Evolutionary conservation across 177 flowering plant genomes (phyloP).

Genomic region (Telopea speciosissima): DNA sequence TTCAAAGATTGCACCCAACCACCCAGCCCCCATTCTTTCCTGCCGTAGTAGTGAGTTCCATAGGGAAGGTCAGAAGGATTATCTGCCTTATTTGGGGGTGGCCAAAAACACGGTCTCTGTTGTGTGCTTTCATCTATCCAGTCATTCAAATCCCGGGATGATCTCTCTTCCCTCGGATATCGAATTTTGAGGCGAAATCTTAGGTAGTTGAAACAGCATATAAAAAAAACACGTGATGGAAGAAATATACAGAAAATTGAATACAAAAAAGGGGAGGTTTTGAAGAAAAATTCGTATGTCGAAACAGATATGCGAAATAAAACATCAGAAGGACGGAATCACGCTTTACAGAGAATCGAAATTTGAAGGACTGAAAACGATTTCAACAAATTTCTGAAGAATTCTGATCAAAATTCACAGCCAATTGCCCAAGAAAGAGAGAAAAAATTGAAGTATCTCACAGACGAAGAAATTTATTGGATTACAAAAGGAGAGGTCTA

Average conservation of each 20-base stretch:
- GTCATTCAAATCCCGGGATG: no score
- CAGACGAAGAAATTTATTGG: background rate
- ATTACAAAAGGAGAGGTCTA: no score
- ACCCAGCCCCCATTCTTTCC: no score
- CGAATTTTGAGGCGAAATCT: slow-evolving; percentile 63
- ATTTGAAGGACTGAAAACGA: background rate
- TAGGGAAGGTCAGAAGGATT: no score
- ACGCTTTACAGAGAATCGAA: background rate
- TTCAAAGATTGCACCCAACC: no score
- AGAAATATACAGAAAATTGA: slow-evolving; percentile 39
- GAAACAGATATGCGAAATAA: slow-evolving; percentile 28
- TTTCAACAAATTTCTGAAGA: no score
- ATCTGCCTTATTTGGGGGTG: no score
- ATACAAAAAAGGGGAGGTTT: slow-evolving; percentile 25
- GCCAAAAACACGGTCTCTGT: no score
- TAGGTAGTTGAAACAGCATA: slow-evolving; percentile 46
- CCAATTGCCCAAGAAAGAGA: background rate
- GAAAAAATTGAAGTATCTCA: background rate
- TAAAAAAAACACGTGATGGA: slow-evolving; percentile 43
- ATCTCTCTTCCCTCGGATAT: no score
- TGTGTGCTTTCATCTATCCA: no score
- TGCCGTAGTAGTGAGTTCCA: no score
- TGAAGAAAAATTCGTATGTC: slow-evolving; percentile 24
- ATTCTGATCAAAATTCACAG: no score
- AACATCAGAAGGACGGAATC: slow-evolving; percentile 36